Percentiles rank a stretch among this genome's conserved stretches.
Evolutionary conservation across 2,329 filamentous ascomycete genomes (phyloP).

Genomic region (Lecanicillium sp.): DNA sequence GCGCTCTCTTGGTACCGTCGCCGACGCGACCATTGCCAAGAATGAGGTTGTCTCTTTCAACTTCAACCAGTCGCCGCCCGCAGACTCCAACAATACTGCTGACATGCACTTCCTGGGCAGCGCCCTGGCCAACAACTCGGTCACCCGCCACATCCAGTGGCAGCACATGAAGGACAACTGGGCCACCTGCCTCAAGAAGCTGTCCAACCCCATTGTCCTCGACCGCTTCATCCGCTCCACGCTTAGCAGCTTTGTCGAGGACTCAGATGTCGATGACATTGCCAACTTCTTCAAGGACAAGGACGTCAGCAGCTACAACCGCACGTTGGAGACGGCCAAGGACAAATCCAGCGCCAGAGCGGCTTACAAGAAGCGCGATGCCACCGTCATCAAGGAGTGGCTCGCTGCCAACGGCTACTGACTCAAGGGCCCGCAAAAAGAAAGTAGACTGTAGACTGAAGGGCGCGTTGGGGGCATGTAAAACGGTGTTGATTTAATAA

Average conservation of each 20-base stretch:
- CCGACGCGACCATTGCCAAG: constrained; percentile 60
- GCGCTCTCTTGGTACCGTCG: constrained; percentile 66
- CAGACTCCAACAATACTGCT: constrained; percentile 67
- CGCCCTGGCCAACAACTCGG: constrained; percentile 65
- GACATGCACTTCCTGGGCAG: constrained; percentile 82
- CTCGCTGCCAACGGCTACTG: constrained; percentile 48
- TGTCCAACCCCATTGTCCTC: constrained; percentile 79
- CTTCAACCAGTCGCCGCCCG: constrained; percentile 57
- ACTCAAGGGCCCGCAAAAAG: constrained; percentile 16
- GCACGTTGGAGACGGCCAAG: constrained; percentile 76
- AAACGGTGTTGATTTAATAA: no score
- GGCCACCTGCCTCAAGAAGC: constrained; percentile 62
- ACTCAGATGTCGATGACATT: constrained; percentile 67
- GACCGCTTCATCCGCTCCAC: constrained; percentile 81
- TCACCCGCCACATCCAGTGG: constrained; percentile 73
- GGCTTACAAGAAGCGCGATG: constrained; percentile 74
- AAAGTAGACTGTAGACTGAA: background rate
- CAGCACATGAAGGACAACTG: constrained; percentile 80
- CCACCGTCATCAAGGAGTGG: constrained; percentile 71
- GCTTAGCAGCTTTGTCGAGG: constrained; percentile 71
- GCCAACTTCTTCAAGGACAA: constrained; percentile 77
- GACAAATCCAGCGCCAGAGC: constrained; percentile 82
- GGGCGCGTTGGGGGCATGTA: no score
- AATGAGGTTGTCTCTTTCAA: constrained; percentile 68
- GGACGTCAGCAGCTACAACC: constrained; percentile 80